A percentile compares a stretch with the other conserved stretches of the same genome.
Evolutionary conservation across 805 yeast species (phyloP).

Genomic region (Candida sakaeoensis): DNA sequence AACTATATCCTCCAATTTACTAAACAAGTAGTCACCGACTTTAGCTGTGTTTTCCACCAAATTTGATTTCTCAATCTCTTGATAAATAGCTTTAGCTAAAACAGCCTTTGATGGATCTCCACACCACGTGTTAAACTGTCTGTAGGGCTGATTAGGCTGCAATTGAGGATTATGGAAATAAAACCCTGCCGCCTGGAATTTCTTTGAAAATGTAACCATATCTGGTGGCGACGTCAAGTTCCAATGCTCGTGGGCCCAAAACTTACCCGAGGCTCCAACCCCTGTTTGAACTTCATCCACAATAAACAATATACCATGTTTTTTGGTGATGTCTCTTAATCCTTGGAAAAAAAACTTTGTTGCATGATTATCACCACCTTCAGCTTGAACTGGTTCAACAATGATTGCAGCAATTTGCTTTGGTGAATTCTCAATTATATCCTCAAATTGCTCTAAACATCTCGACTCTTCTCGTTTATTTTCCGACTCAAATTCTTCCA

Average conservation of each 20-base stretch:
- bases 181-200: conserved; percentile 72
- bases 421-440: conserved; percentile 34
- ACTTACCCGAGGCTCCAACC: conserved; percentile 67
- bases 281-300: conserved; percentile 76
- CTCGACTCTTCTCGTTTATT: conserved; percentile 46
- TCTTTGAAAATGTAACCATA: conserved; percentile 67
- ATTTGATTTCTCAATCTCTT: conserved; percentile 49
- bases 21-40: conserved; percentile 54
- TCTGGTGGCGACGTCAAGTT: conserved; percentile 60
- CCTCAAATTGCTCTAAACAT: conserved; percentile 44
- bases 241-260: conserved; percentile 74
- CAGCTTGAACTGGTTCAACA: conserved; percentile 64
- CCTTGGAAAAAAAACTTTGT: conserved; percentile 59
- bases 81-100: conserved; percentile 56
- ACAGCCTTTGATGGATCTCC: conserved; percentile 71
- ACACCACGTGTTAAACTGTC: conserved; percentile 79
- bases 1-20: conserved; percentile 36
- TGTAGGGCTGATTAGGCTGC: conserved; percentile 57
- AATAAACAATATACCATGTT: conserved; percentile 56
- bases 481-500: conserved; percentile 31
- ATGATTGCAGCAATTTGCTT: conserved; percentile 49
- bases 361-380: conserved; percentile 77
- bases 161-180: conserved; percentile 57
- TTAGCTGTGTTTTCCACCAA: conserved; percentile 46
- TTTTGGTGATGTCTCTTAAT: conserved; percentile 55